phyloP scores from a whole-genome alignment of 805 yeast genomes.

The Saturnispora besseyi region DNA sequence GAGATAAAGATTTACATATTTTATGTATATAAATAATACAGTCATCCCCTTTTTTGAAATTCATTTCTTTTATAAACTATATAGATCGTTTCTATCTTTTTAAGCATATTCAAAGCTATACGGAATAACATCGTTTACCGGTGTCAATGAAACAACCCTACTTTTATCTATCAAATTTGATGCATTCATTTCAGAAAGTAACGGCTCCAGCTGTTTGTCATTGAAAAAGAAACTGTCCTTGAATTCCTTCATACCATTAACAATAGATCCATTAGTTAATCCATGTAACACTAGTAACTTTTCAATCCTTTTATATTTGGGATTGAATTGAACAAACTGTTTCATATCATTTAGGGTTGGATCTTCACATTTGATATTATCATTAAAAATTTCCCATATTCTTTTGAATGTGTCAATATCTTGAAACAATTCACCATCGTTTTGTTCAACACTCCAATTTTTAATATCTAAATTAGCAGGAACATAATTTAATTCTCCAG shows the following conservation, averaged over 20 bases:
- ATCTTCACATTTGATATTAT: neutral
- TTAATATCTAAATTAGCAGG: constrained; percentile 29
- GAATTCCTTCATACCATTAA: constrained; percentile 2
- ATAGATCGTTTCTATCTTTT: neutral
- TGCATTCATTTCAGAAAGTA: neutral
- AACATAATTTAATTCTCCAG: constrained; percentile 27
- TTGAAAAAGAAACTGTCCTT: neutral
- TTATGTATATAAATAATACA: neutral
- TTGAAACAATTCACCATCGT: constrained; percentile 26
- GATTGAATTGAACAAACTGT: neutral
- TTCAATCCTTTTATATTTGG: constrained; percentile 15
- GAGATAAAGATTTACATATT: neutral
- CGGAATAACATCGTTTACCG: neutral
- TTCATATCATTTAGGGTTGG: constrained; percentile 4
- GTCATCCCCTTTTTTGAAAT: neutral
- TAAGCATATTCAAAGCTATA: constrained; percentile 1
- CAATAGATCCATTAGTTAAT: constrained; percentile 21
- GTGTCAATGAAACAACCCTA: neutral
- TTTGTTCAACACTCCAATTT: constrained; percentile 28
- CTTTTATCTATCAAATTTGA: neutral
- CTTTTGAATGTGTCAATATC: constrained; percentile 22
- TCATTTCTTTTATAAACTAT: neutral
- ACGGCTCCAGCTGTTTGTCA: neutral
- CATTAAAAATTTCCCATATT: constrained; percentile 17
- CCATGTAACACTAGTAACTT: constrained; percentile 21